These are phyloP conservation scores for Colletotrichum filicis DNA, from an alignment of 2,329 filamentous ascomycete genomes.

Conservation along the genomic window DNA sequence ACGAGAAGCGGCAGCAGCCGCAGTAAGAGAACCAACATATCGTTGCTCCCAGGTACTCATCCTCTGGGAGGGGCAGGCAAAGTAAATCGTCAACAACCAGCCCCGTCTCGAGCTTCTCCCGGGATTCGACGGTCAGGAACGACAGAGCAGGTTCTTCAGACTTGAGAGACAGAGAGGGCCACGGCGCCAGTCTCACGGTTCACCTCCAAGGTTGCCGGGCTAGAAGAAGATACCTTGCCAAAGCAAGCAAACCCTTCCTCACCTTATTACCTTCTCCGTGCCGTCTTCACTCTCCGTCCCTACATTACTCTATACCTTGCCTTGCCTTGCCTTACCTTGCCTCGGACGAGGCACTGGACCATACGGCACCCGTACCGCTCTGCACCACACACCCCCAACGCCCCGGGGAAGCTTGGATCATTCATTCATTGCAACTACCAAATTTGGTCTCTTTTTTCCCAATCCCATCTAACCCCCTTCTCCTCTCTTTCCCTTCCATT, in stretches of 20 bases:
- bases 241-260: too few species aligned
- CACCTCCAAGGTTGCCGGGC: slow-evolving; percentile 12
- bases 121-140: neutral
- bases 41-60: neutral
- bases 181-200: slow-evolving; percentile 1
- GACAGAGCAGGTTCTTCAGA: neutral
- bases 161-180: neutral
- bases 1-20: neutral
- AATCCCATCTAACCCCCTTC: slow-evolving; percentile 10
- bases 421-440: slow-evolving; percentile 31
- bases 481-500: slow-evolving; percentile 13
- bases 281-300: too few species aligned
- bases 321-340: slow-evolving; percentile 14
- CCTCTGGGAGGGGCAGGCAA: neutral
- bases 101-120: neutral
- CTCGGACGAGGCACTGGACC: slow-evolving; percentile 16
- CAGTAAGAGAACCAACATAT: neutral
- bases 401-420: slow-evolving; percentile 32
- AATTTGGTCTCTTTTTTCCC: slow-evolving; percentile 22
- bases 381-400: slow-evolving; percentile 25
- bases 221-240: neutral
- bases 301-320: neutral
- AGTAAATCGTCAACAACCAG: neutral
- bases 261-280: too few species aligned
- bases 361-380: slow-evolving; percentile 9